A percentile compares a stretch with the other conserved stretches of the same genome.
Conservation (phyloP, 345 rosid genomes). For the Cochlearia excelsa region DNA sequence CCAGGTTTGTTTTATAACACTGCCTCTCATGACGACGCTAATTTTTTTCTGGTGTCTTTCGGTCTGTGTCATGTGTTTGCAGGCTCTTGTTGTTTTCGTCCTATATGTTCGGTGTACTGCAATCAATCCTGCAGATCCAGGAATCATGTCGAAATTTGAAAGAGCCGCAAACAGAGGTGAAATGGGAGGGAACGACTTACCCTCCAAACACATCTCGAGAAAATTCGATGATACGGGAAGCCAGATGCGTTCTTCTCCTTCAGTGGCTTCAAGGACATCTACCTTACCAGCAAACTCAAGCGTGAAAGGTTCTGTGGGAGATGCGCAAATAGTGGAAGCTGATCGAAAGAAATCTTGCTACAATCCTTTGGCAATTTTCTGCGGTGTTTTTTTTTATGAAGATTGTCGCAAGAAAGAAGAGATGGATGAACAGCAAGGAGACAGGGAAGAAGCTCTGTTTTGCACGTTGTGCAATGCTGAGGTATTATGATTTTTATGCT, state of each 20-base stretch:
- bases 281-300: slow-evolving; percentile 56
- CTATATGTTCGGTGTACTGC: slow-evolving; percentile 97
- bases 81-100: slow-evolving; percentile 86
- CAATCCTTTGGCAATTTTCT: slow-evolving; percentile 58
- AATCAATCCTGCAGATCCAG: slow-evolving; percentile 98
- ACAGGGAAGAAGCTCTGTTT: slow-evolving; percentile 76
- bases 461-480: slow-evolving; percentile 96
- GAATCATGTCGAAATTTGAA: slow-evolving; percentile 79
- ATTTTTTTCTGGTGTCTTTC: slow-evolving; percentile 2
- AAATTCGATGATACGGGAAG: slow-evolving; percentile 59
- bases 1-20: too few relatives aligned
- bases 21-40: background rate
- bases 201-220: slow-evolving; percentile 44
- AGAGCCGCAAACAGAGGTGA: slow-evolving; percentile 35
- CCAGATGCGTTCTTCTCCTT: slow-evolving; percentile 62
- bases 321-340: slow-evolving; percentile 42
- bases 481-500: slow-evolving; percentile 43
- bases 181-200: slow-evolving; percentile 27
- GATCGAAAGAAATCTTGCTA: slow-evolving; percentile 35
- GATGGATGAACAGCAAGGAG: slow-evolving; percentile 50
- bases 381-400: slow-evolving; percentile 73
- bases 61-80: slow-evolving; percentile 33
- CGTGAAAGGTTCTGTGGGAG: slow-evolving; percentile 52
- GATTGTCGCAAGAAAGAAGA: slow-evolving; percentile 76
- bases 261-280: slow-evolving; percentile 77